Percentiles rank a stretch among this genome's conserved stretches.
Evolutionary conservation across 805 yeast genomes (phyloP).

Genomic region (Hanseniaspora jakobsenii): DNA sequence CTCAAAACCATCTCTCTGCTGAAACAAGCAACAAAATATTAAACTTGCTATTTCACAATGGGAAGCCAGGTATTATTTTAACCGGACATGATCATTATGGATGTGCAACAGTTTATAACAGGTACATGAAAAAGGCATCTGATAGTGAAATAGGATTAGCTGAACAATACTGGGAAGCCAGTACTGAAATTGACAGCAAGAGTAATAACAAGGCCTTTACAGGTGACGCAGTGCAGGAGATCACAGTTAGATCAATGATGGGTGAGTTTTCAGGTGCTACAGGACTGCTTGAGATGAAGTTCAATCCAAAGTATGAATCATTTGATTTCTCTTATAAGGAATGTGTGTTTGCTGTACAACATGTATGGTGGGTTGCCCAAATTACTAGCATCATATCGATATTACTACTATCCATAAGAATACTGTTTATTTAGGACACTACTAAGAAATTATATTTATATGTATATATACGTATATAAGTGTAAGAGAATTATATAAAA

Average conservation of each 20-base stretch:
- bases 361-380: constrained; percentile 90
- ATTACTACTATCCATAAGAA: constrained; percentile 21
- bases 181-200: constrained; percentile 30
- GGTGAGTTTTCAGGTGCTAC: constrained; percentile 88
- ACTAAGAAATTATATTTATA: no score
- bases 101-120: constrained; percentile 58
- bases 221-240: constrained; percentile 40
- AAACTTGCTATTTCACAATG: constrained; percentile 54
- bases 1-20: constrained; percentile 72
- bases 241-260: constrained; percentile 89
- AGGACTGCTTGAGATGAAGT: constrained; percentile 71
- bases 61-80: constrained; percentile 63
- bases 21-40: constrained; percentile 58
- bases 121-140: constrained; percentile 6
- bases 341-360: constrained; percentile 80
- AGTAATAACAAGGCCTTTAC: constrained; percentile 22
- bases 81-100: constrained; percentile 98
- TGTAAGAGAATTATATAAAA: no score
- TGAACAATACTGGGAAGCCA: constrained; percentile 47
- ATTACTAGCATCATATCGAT: constrained; percentile 35
- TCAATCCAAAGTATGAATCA: constrained; percentile 28
- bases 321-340: constrained; percentile 62
- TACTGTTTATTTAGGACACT: neutral
- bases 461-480: no score
- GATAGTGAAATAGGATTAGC: constrained; percentile 24